Percentiles rank a stretch among this genome's conserved stretches.
These are phyloP conservation scores for Withania somnifera DNA, from an alignment of 305 asterid species.

Conservation along the genomic window DNA sequence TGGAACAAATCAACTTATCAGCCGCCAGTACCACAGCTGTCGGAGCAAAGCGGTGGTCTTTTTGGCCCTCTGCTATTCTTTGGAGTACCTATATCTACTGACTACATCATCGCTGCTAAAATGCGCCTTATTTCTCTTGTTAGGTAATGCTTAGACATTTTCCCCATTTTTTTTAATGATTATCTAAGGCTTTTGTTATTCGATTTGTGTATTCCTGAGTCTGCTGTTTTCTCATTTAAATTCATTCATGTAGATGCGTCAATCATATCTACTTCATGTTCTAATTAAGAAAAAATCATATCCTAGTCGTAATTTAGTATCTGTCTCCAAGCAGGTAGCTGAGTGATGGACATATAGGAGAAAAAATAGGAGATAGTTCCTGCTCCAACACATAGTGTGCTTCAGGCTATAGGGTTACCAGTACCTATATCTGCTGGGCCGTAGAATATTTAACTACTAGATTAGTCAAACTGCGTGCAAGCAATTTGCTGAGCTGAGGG, in stretches of 20 bases:
- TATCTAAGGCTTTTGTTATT: not conserved
- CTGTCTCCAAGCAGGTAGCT: not conserved
- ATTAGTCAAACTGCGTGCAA: not conserved
- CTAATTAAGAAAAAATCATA: too few species aligned
- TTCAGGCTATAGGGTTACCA: too few species aligned
- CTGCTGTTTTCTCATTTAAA: not conserved
- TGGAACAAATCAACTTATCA: conserved; percentile 31
- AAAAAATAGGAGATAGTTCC: not conserved
- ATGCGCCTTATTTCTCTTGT: conserved; percentile 60
- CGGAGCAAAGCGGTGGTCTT: conserved; percentile 16
- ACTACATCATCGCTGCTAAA: conserved; percentile 62
- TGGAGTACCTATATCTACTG: conserved; percentile 83
- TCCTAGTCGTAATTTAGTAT: not conserved
- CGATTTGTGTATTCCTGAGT: not conserved
- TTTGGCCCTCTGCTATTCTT: conserved; percentile 54
- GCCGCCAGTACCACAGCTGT: conserved; percentile 1
- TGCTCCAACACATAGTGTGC: not conserved
- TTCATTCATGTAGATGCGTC: not conserved
- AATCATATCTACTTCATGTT: not conserved
- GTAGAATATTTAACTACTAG: not conserved
- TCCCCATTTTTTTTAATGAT: not conserved
- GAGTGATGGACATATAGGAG: not conserved
- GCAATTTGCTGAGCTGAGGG: not conserved
- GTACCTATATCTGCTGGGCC: not conserved
- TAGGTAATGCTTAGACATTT: conserved; percentile 26